Conservation (phyloP, 2,329 filamentous ascomycete genomes). For the Exophiala bonariae region DNA sequence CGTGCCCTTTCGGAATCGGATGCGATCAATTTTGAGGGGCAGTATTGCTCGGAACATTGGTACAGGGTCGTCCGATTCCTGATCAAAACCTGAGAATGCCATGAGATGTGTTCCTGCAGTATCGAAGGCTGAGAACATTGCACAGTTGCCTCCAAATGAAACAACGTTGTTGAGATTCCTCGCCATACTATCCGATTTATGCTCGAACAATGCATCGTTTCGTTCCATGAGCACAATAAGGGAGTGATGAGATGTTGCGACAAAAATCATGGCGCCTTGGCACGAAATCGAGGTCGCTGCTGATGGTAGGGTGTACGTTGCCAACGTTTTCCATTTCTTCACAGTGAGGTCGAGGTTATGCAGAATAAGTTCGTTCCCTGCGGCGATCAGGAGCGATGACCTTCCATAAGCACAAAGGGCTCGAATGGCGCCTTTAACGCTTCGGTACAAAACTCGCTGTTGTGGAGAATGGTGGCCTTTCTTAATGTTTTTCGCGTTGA, state of each 20-base stretch:
- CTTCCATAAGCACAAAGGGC: conserved; percentile 40
- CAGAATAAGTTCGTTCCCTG: conserved; percentile 45
- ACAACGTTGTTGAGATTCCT: conserved; percentile 20
- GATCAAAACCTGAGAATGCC: conserved; percentile 16
- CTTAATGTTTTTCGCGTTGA: conserved; percentile 22
- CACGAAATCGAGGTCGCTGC: conserved; percentile 52
- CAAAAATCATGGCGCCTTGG: conserved; percentile 48
- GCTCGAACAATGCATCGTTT: conserved; percentile 34
- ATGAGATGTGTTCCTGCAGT: conserved; percentile 16
- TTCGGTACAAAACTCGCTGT: conserved; percentile 15
- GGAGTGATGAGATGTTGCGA: conserved; percentile 57
- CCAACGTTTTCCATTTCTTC: conserved; percentile 42
- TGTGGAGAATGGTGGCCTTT: conserved; percentile 10
- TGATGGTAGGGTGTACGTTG: conserved; percentile 46
- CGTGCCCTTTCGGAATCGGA: conserved; percentile 8
- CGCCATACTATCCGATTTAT: conserved; percentile 34
- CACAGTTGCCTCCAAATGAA: conserved; percentile 12
- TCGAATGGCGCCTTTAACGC: conserved; percentile 13
- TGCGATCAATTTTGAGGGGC: conserved; percentile 21
- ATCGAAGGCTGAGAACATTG: conserved; percentile 17
- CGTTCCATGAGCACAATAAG: conserved; percentile 40
- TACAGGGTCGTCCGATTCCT: conserved; percentile 9
- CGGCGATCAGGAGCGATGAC: conserved; percentile 46
- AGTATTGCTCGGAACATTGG: conserved; percentile 23
- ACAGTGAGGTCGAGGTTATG: conserved; percentile 43